Conservation (phyloP, 176 grass and related monocot genomes). For the Oryza glaberrima region DNA sequence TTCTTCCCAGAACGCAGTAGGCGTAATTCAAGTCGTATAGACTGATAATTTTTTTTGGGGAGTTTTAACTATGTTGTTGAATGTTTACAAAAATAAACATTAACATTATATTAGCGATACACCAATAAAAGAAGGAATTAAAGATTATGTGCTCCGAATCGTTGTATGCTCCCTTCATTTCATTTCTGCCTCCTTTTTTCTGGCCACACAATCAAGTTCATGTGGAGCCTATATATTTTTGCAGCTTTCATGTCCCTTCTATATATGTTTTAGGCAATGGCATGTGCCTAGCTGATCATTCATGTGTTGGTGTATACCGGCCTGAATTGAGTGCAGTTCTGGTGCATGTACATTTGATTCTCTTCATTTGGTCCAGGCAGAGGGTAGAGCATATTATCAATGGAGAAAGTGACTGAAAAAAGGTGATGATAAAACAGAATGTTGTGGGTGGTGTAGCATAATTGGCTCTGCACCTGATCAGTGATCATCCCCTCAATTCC, state of each 20-base stretch:
- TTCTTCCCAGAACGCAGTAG: conserved; percentile 52
- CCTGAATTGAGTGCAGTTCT: conserved; percentile 21
- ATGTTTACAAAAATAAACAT: conserved; percentile 44
- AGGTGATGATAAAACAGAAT: not conserved
- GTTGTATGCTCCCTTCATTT: not conserved
- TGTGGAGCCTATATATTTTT: not conserved
- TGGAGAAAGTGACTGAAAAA: conserved; percentile 23
- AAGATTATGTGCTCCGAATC: not conserved
- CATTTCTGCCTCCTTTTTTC: not conserved
- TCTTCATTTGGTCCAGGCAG: conserved; percentile 33
- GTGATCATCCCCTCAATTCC: not conserved
- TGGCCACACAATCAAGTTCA: not conserved
- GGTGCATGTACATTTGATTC: conserved; percentile 29
- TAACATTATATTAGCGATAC: conserved; percentile 47
- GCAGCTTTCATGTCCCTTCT: conserved; percentile 16
- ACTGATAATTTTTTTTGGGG: conserved; percentile 34
- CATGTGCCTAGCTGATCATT: conserved; percentile 24
- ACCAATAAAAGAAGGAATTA: conserved; percentile 48
- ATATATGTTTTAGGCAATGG: conserved; percentile 13
- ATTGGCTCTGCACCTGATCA: conserved; percentile 25
- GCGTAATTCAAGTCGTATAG: conserved; percentile 55
- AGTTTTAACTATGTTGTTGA: conserved; percentile 41
- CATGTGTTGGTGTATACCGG: conserved; percentile 1
- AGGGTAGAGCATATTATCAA: conserved; percentile 31
- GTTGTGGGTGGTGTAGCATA: conserved; percentile 24